Evolutionary conservation across 2,329 filamentous ascomycete genomes (phyloP).

Genomic region (Calonectria multiphialidica): DNA sequence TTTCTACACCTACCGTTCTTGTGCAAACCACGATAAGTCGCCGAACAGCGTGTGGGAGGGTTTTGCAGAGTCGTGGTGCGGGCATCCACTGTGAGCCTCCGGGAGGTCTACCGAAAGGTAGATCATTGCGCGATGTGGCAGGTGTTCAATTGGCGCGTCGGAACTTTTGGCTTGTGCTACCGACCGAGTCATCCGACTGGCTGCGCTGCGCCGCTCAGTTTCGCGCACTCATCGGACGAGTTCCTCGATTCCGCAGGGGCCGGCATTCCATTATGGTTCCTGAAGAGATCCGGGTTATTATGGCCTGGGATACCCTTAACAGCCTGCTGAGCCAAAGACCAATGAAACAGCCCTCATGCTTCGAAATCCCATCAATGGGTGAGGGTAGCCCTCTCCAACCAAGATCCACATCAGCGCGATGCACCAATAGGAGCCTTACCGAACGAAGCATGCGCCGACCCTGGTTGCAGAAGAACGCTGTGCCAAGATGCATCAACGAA

Average conservation of each 20-base stretch:
- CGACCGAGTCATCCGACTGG: not conserved
- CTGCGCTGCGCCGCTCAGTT: not conserved
- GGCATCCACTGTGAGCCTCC: not conserved
- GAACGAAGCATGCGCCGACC: not conserved
- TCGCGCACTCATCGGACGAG: not conserved
- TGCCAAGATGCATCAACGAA: not conserved
- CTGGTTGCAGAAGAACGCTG: not conserved
- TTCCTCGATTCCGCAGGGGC: not conserved
- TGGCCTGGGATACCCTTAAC: not conserved
- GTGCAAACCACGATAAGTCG: not conserved
- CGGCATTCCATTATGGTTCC: not conserved
- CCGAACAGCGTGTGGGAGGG: not conserved
- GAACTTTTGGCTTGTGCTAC: not conserved
- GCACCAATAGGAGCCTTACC: not conserved
- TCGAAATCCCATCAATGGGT: not conserved
- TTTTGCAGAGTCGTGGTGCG: not conserved
- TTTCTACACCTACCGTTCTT: not conserved
- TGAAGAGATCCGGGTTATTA: no score
- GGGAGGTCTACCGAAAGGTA: not conserved
- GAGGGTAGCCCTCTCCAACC: no score
- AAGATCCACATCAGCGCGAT: no score
- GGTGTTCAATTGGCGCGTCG: conserved; percentile 2
- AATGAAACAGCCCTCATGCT: not conserved
- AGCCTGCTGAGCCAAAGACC: not conserved
- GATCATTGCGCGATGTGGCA: not conserved